Evolutionary conservation across 768 basidiomycete genomes (phyloP), one percentile per base, ranked within the genome.

Genomic region (Neoboletus brunneissimus): DNA sequence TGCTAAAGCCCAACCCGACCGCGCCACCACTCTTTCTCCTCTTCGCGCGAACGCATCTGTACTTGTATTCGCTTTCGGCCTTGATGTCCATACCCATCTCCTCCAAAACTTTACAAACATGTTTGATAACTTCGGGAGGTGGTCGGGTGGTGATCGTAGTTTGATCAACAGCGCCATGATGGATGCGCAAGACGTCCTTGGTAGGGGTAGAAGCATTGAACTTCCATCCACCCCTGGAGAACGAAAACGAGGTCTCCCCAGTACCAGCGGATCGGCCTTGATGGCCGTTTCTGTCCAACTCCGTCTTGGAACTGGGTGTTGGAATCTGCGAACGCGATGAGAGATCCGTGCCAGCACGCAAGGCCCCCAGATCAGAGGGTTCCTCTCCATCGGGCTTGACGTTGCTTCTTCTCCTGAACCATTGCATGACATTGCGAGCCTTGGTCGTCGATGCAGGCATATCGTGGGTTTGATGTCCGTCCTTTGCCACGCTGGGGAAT

Each of bases 371-470:
- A 16, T 56, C 62, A 3, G 64, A 37, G 23, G 59, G 60, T 29
- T 56, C 64, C 25, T 66, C 73, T 48, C 55, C 62, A 40, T 65
- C 72, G 54, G 62, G 68, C 65, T 69, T 72, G 51, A 48, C 70
- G 3, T 83, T 87, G 66, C 85, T 87, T 73, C 81, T 83, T 53
- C 81, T 82, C 72, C 89, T 80, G 83, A 99, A 98, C 97, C 97
- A 99, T 62, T 94, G 88, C 96, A 98, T 98, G 51, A 99, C 97
- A 67, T 89, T 93, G 71, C 86, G 86, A 5, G 96, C 94, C 71
- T 94, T 90, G 73, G 81, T 86, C n/a, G 91, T 84, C 58, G 90
- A 87, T 16, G 86, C 89, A 2, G 81, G 80, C 74, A 87, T 75
- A 40, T 77, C 78, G 43, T 64, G 66, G 29, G 65, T 51, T 41